These are phyloP conservation scores for Podaxis sp. DNA, from an alignment of 768 basidiomycete species.

Conservation along the genomic window DNA sequence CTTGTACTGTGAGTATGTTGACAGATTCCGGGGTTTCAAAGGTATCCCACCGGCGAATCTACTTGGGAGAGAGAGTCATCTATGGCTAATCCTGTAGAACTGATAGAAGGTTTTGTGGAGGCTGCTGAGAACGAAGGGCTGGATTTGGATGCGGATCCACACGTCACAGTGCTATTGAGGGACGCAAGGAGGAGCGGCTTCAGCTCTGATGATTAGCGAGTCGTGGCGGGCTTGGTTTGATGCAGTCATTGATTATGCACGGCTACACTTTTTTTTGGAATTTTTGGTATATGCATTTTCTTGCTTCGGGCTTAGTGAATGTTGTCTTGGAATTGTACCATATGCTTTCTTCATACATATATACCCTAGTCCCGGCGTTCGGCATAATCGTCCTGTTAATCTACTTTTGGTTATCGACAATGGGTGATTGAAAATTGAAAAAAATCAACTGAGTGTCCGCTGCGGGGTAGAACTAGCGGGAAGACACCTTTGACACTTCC, in stretches of 20 bases:
- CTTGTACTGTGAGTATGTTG: neutral
- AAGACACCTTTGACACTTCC: too few species aligned
- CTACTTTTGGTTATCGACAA: too few species aligned
- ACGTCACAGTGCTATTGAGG: constrained; percentile 21
- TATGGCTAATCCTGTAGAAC: constrained; percentile 23
- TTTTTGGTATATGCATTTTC: neutral
- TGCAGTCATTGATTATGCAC: neutral
- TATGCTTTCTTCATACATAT: neutral
- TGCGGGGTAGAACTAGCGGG: too few species aligned
- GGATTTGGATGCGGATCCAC: constrained; percentile 18
- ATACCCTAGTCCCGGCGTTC: neutral
- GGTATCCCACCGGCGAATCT: constrained; percentile 26
- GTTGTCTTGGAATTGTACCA: neutral
- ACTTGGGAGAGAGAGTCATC: constrained; percentile 30
- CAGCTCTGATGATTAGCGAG: neutral
- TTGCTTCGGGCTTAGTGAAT: neutral
- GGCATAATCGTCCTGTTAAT: neutral
- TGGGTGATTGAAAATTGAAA: too few species aligned
- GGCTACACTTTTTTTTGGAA: neutral
- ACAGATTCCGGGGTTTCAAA: constrained; percentile 5
- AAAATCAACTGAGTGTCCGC: too few species aligned
- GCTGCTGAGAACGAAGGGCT: constrained; percentile 22
- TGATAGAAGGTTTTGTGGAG: constrained; percentile 25
- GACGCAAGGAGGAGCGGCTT: constrained; percentile 26
- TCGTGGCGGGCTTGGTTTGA: neutral